Percentiles rank a stretch among this genome's conserved stretches.
Evolutionary conservation across 1,284 basidiomycete genomes (phyloP).

Genomic region (Trametes versicolor): DNA sequence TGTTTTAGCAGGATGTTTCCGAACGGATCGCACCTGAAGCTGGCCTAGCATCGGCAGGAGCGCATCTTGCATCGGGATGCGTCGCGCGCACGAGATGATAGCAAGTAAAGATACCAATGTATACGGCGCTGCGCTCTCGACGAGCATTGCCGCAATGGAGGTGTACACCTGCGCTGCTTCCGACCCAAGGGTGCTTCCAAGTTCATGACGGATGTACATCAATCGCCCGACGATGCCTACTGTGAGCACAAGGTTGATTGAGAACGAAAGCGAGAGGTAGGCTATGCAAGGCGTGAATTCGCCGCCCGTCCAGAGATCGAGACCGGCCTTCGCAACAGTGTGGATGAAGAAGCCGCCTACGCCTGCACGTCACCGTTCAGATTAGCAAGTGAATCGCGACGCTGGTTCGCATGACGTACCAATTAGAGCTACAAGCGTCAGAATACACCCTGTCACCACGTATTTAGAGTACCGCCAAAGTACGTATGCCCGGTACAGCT

Average conservation of each 20-base stretch:
- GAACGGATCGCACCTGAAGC: conserved; percentile 46
- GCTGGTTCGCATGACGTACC: conserved; percentile 25
- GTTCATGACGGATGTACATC: conserved; percentile 18
- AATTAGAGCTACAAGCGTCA: conserved; percentile 26
- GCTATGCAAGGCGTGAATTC: conserved; percentile 38
- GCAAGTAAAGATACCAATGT: conserved; percentile 42
- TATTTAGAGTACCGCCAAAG: conserved; percentile 29
- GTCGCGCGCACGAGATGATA: conserved; percentile 43
- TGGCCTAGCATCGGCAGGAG: conserved; percentile 50
- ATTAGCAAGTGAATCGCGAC: not conserved
- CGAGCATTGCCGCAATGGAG: conserved; percentile 38
- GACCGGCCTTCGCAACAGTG: conserved; percentile 35
- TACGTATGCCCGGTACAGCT: conserved; percentile 42
- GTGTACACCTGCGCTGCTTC: conserved; percentile 27
- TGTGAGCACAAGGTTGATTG: conserved; percentile 43
- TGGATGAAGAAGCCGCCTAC: conserved; percentile 39
- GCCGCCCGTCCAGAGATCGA: conserved; percentile 37
- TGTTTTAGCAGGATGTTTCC: too few relatives aligned
- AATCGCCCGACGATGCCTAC: conserved; percentile 41
- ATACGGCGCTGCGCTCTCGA: conserved; percentile 45
- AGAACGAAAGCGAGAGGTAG: conserved; percentile 46
- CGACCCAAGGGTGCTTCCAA: not conserved
- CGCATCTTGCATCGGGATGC: conserved; percentile 45
- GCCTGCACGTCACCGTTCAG: conserved; percentile 26
- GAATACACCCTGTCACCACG: not conserved